These are phyloP conservation scores for Botrytis squamosa DNA, from an alignment of 2,329 filamentous ascomycete species.

Conservation along the genomic window DNA sequence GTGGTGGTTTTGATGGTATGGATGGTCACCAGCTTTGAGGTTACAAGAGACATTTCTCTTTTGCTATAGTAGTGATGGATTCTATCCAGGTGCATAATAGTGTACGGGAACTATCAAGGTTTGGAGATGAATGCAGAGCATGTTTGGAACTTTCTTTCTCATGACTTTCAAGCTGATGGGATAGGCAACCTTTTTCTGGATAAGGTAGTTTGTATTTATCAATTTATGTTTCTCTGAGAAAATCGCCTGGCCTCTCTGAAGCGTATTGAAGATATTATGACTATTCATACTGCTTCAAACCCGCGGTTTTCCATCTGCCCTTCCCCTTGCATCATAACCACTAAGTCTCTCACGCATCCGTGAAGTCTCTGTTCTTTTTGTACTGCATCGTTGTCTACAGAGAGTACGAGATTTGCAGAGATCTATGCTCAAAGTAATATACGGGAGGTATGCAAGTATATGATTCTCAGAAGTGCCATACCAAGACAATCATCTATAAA, in stretches of 20 bases:
- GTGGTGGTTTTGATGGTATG: not conserved
- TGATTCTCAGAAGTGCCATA: not conserved
- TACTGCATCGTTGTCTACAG: not conserved
- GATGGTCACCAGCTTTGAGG: not conserved
- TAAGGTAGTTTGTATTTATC: not conserved
- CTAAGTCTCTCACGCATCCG: not conserved
- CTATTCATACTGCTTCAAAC: not conserved
- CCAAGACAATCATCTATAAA: not conserved
- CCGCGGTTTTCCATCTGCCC: accelerated
- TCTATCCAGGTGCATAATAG: not conserved
- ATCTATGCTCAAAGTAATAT: not conserved
- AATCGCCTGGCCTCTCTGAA: not conserved
- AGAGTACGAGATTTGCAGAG: not conserved
- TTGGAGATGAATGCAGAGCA: not conserved
- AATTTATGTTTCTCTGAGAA: not conserved
- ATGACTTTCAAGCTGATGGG: not conserved
- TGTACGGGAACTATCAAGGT: not conserved
- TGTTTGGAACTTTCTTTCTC: not conserved
- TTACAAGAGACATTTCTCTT: not conserved
- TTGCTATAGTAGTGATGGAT: not conserved
- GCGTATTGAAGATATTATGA: not conserved
- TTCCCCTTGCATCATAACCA: not conserved
- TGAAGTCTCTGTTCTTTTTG: not conserved
- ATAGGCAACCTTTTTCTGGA: not conserved
- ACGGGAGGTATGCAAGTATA: not conserved